A percentile compares a stretch with the other conserved stretches of the same genome.
phyloP scores from a whole-genome alignment of 2,329 filamentous ascomycete species.

The Huntiella decipiens region DNA sequence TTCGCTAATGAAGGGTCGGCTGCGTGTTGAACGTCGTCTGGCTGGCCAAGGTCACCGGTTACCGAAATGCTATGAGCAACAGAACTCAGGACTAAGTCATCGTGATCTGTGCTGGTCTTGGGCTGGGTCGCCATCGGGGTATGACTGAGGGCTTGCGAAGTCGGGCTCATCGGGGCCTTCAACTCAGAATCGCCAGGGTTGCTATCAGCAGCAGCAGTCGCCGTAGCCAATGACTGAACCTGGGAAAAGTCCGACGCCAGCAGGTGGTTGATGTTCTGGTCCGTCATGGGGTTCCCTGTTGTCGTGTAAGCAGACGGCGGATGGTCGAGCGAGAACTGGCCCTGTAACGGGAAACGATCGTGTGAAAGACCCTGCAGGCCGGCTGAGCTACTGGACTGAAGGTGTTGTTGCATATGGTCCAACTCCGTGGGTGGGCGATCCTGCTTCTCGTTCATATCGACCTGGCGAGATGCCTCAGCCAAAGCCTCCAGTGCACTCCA shows the following conservation, averaged over 20 bases:
- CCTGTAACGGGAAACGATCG: constrained; percentile 34
- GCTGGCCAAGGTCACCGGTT: constrained; percentile 19
- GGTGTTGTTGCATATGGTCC: constrained; percentile 20
- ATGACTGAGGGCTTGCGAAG: background rate
- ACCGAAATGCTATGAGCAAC: background rate
- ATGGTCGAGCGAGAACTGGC: constrained; percentile 39
- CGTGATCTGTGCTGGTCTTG: constrained; percentile 2
- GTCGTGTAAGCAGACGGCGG: constrained; percentile 31
- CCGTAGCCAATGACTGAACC: background rate
- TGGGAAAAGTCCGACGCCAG: constrained; percentile 7
- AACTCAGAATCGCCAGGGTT: background rate
- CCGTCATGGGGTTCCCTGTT: constrained; percentile 12
- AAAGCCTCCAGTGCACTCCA: constrained; percentile 74
- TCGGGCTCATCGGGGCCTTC: constrained; percentile 1
- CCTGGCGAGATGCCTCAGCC: constrained; percentile 69
- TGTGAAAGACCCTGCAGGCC: constrained; percentile 8
- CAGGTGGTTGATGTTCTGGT: constrained; percentile 7
- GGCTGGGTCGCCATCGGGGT: background rate
- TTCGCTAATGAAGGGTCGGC: constrained; percentile 36
- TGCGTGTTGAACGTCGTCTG: constrained; percentile 22
- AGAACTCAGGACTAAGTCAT: constrained; percentile 3
- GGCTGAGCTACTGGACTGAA: background rate
- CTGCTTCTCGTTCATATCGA: constrained; percentile 46
- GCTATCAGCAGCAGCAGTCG: background rate
- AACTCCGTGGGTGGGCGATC: constrained; percentile 17